Conservation (phyloP, 805 yeast genomes). For the Pachysolen tannophilus region DNA sequence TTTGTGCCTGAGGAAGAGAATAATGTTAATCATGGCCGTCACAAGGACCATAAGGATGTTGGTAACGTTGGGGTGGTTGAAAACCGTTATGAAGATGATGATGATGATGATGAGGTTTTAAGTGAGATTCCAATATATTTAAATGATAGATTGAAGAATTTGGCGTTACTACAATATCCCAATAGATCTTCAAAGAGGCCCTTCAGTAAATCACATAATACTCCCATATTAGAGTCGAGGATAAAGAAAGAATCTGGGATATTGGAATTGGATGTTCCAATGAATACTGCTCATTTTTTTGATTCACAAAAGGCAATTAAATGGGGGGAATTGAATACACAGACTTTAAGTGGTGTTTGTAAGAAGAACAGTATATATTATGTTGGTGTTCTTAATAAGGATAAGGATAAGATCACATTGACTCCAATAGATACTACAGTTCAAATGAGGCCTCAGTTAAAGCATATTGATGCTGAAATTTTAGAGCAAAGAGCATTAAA, state of each 20-base stretch:
- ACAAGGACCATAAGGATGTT: background rate
- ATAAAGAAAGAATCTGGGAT: slow-evolving; percentile 56
- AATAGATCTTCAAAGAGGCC: slow-evolving; percentile 42
- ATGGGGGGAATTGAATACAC: slow-evolving; percentile 57
- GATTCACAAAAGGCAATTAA: slow-evolving; percentile 54
- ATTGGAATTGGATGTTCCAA: slow-evolving; percentile 70
- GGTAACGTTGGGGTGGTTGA: slow-evolving; percentile 12
- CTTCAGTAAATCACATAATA: slow-evolving; percentile 25
- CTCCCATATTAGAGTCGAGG: slow-evolving; percentile 34
- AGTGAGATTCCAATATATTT: slow-evolving; percentile 52
- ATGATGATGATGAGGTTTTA: slow-evolving; percentile 53
- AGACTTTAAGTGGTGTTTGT: slow-evolving; percentile 66
- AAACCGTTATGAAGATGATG: slow-evolving; percentile 15
- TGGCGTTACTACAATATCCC: slow-evolving; percentile 52
- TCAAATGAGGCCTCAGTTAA: slow-evolving; percentile 78
- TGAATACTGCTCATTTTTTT: slow-evolving; percentile 60
- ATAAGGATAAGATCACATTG: slow-evolving; percentile 44
- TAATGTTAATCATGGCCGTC: slow-evolving; percentile 12
- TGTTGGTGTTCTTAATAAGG: slow-evolving; percentile 26
- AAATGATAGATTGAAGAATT: slow-evolving; percentile 12
- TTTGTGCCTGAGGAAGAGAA: slow-evolving; percentile 31
- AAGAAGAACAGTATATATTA: slow-evolving; percentile 44
- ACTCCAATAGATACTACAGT: slow-evolving; percentile 58
- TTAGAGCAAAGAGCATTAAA: slow-evolving; percentile 22
- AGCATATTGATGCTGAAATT: slow-evolving; percentile 61